Base-by-base conservation (phyloP, 441 rosid species). In the Rhodomyrtus psidioides region DNA sequence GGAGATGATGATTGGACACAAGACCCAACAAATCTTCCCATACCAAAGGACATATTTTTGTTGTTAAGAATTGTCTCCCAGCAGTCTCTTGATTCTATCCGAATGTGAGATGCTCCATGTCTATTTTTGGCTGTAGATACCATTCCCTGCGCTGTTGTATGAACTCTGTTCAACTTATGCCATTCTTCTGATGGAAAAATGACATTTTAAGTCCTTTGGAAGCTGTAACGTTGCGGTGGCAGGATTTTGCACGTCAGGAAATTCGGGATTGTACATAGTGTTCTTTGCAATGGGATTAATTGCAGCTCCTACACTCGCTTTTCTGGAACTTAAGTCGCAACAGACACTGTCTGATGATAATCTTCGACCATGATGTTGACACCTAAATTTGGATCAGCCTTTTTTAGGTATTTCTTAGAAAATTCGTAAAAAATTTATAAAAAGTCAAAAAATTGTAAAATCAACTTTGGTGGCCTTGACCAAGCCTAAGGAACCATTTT, bases 21-120 rank as follows among this genome's bases (percentile, higher is more conserved):
- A 75, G n/a, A 44, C 51, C 12, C 28, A 21, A 75, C 57, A 23
- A 55, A 55, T 55, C 21, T 21, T 75, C 51, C 44, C 21, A n/a
- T 28, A 76, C 46, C 46, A 57, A 58, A 28, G 76, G 79, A 85
- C 85, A 83, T 91, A 95, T 98, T 95, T 95, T 95, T 39, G 94
- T 95, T 83, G 94, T 89, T 83, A 96, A 87, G 92, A 94, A 96
- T 56, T 94, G 94, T 87, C 93, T 91, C 86, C 94, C 93, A 46
- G 99, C 95, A 84, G 88, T 86, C 87, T 96, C 99, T 89, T 98
- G 98, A 92, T 96, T 93, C 55, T 95, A 90, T 91, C 94, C 93
- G 81, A 95, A 92, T 84, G 94, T 89, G 56, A 98, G 96, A 91
- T 96, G 99, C 90, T 96, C 98, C 90, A 92, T 91, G 89, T 98